Evolutionary conservation across 2,329 filamentous ascomycete species (phyloP).

Genomic region (Lecanicillium sp.): DNA sequence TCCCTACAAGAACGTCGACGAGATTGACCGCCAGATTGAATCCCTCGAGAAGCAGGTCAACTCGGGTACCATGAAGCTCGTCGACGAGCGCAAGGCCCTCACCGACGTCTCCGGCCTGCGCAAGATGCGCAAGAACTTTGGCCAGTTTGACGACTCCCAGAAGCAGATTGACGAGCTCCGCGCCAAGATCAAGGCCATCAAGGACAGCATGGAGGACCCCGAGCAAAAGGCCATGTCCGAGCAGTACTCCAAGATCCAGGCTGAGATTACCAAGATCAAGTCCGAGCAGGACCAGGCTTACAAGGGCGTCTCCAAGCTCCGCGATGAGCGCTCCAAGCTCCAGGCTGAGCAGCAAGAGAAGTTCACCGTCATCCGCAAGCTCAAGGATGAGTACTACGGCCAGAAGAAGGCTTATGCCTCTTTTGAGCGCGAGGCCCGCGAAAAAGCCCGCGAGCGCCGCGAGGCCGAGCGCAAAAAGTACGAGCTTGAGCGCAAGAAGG

Average conservation of each 20-base stretch:
- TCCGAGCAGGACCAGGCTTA: constrained; percentile 84
- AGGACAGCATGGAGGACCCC: constrained; percentile 83
- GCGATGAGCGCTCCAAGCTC: constrained; percentile 77
- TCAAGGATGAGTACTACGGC: constrained; percentile 84
- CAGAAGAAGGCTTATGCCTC: constrained; percentile 74
- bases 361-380: constrained; percentile 69
- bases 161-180: constrained; percentile 85
- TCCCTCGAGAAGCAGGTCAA: constrained; percentile 79
- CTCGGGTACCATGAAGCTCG: constrained; percentile 83
- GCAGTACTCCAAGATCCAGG: constrained; percentile 75
- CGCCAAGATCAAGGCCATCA: constrained; percentile 79
- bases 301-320: constrained; percentile 77
- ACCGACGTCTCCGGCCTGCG: constrained; percentile 72
- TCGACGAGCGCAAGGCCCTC: constrained; percentile 94
- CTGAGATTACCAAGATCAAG: constrained; percentile 84
- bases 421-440: constrained; percentile 76
- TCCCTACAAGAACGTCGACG: constrained; percentile 78
- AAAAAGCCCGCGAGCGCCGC: constrained; percentile 66
- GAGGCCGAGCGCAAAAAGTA: constrained; percentile 72
- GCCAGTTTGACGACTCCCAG: constrained; percentile 73
- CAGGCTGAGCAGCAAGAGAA: constrained; percentile 83
- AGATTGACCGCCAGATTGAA: constrained; percentile 76
- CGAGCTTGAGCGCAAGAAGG: constrained; percentile 64
- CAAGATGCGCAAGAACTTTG: constrained; percentile 88
- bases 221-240: constrained; percentile 81